Conservation (phyloP, 1,139 yeast species). For the Yarrowia galli region DNA sequence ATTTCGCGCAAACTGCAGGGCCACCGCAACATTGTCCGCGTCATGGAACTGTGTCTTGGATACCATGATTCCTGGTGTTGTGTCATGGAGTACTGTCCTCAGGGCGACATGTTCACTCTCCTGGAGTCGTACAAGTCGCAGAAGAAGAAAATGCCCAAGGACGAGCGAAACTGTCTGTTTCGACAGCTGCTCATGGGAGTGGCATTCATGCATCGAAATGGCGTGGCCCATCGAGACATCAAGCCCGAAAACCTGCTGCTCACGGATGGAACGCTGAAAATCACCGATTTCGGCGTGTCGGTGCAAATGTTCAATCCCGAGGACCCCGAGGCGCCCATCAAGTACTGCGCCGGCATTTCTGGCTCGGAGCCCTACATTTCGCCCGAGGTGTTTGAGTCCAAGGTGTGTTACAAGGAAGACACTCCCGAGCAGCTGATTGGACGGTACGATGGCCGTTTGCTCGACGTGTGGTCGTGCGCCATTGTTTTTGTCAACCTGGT, state of each 20-base stretch:
- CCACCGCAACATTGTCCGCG: constrained; percentile 71
- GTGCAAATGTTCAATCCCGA: constrained; percentile 59
- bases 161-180: constrained; percentile 66
- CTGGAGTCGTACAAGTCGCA: constrained; percentile 43
- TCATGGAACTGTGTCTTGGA: constrained; percentile 61
- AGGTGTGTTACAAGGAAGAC: constrained; percentile 42
- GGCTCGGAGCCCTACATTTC: constrained; percentile 79
- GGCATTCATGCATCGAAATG: constrained; percentile 72
- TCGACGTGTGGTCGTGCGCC: constrained; percentile 64
- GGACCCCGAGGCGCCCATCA: constrained; percentile 39
- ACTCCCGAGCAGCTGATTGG: constrained; percentile 27
- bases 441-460: constrained; percentile 58
- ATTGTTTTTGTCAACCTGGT: constrained; percentile 88
- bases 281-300: constrained; percentile 76
- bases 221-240: constrained; percentile 75
- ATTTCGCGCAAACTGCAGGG: constrained; percentile 69
- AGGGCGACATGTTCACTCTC: constrained; percentile 45
- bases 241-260: constrained; percentile 74
- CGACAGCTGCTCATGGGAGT: constrained; percentile 77
- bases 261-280: constrained; percentile 72
- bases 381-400: constrained; percentile 62
- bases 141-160: constrained; percentile 45
- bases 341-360: constrained; percentile 48
- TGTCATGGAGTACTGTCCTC: constrained; percentile 68
- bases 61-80: constrained; percentile 58